Evolutionary conservation across 2,329 filamentous ascomycete genomes (phyloP), one percentile per base, ranked within the genome.

Genomic region (Aspergillus amoenus): DNA sequence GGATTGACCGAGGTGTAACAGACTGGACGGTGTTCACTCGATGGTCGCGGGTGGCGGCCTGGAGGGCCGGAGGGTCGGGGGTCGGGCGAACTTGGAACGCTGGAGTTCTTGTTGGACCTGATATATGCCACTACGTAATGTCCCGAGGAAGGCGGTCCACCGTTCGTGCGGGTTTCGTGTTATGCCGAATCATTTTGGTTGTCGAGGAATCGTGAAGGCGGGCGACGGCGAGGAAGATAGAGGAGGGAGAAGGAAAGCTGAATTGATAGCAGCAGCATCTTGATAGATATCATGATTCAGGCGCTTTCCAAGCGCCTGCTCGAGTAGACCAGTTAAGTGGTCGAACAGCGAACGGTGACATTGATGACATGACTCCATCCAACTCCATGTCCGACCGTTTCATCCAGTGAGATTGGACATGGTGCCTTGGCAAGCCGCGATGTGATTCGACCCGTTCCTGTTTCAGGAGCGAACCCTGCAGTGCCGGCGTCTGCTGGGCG

Each of bases 381-480:
- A 9, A n/a, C 34, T n/a, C 34, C 34, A 37, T 30, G 34, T n/a
- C 34, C 13, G 15, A 37, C 34, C 34, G 34, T 37, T 13, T 37
- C 12, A 37, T 37, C 34, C 15, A n/a, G 34, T 37, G 15, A 5
- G 12, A 15, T 37, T n/a, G 5, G 34, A 5, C 12, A 5, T 37
- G 13, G 34, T 7, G 12, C 15, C 34, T 37, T 37, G 44, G n/a
- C 15, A 22, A 24, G 42, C 21, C 18, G 11, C 18, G 47, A 48
- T 42, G 15, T 55, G 52, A 55, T 55, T 55, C 22, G 52, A 41
- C 34, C 22, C 37, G 24, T 40, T 39, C 37, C 42, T 48, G 52
- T 55, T 52, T 52, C 49, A 52, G 24, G 18, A 30, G 27, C 27
- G 27, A 30, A 30, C 27, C 27, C 27, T 30, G 27, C 27, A 30